Evolutionary conservation across 2,329 filamentous ascomycete genomes (phyloP), one percentile per base, ranked within the genome.

Genomic region (Talaromyces sp.): DNA sequence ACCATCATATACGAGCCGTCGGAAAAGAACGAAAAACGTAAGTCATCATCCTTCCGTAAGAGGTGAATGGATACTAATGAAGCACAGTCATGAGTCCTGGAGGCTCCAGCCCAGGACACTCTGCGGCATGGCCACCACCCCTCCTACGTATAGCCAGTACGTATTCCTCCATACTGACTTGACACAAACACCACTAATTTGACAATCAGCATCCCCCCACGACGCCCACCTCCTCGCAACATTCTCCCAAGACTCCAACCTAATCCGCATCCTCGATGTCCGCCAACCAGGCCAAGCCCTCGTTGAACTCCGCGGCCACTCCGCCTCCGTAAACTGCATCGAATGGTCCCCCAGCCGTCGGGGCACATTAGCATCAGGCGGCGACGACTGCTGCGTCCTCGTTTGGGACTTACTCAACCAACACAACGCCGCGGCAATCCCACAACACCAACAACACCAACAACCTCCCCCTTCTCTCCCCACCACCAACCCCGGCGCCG

Each of bases 1-100:
- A 99, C 95, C 60, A 99, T 99, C 76, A 99, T 99, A 69, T 99
- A 99, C 77, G 95, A 99, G 78, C 95, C 95, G 4, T 94, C 92
- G 0, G 91, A 93, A 70, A 97, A 97, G 80, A 89, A 90, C 25
- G 83, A 85, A 60, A 82, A 80, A 82, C 85, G 91, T 92, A 81
- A 69, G 81, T 5, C 17, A 8, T 13, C n/a, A 4, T 27, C 1
- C 22, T 25, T 31, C n/a, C 17, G 22, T 5, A 22, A 15, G 10
- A 36, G 1, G 13, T 40, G 6, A 38, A 59, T 65, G n/a, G 25
- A 36, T 11, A 15, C 53, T 63, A 43, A 61, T 63, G 31, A 63
- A 53, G 3, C 36, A 29, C 70, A 77, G 83, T 80, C 58, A 79
- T 82, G 68, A 81, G 83, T 70, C 75, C 83, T 64, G 78, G 82